phyloP scores from a whole-genome alignment of 2,329 filamentous ascomycete species.

The Eutypella sp. region DNA sequence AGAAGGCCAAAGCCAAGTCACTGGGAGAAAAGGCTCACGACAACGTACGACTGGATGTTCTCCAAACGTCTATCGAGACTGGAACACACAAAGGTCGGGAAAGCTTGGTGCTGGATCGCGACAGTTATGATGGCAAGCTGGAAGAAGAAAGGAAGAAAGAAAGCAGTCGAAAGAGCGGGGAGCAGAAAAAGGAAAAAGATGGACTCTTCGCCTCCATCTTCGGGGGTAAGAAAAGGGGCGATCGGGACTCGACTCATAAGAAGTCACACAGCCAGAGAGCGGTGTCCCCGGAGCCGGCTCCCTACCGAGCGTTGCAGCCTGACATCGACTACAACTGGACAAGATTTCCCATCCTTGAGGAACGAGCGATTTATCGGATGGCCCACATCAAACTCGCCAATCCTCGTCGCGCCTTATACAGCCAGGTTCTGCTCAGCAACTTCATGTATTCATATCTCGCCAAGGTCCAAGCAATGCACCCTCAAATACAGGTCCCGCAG shows the following conservation, averaged over 20 bases:
- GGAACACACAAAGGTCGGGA: slow-evolving; percentile 64
- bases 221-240: slow-evolving; percentile 82
- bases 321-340: slow-evolving; percentile 97
- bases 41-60: slow-evolving; percentile 75
- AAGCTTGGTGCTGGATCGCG: slow-evolving; percentile 77
- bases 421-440: slow-evolving; percentile 93
- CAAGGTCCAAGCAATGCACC: slow-evolving; percentile 98
- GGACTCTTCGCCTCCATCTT: slow-evolving; percentile 93
- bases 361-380: slow-evolving; percentile 96
- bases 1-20: slow-evolving; percentile 58
- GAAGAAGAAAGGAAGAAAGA: slow-evolving; percentile 82
- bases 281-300: slow-evolving; percentile 74
- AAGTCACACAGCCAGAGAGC: slow-evolving; percentile 67
- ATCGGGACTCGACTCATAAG: slow-evolving; percentile 68
- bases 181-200: slow-evolving; percentile 86
- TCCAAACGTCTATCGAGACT: slow-evolving; percentile 82
- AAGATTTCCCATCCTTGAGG: slow-evolving; percentile 88
- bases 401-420: slow-evolving; percentile 82
- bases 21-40: slow-evolving; percentile 61
- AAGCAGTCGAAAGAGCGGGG: slow-evolving; percentile 64
- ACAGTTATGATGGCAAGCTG: slow-evolving; percentile 64
- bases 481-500: slow-evolving; percentile 85
- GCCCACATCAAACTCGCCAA: slow-evolving; percentile 99
- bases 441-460: slow-evolving; percentile 99
- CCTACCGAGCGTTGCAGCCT: slow-evolving; percentile 66